Conservation (phyloP, 169 alveolate species). For the Eimeria necatrix region DNA sequence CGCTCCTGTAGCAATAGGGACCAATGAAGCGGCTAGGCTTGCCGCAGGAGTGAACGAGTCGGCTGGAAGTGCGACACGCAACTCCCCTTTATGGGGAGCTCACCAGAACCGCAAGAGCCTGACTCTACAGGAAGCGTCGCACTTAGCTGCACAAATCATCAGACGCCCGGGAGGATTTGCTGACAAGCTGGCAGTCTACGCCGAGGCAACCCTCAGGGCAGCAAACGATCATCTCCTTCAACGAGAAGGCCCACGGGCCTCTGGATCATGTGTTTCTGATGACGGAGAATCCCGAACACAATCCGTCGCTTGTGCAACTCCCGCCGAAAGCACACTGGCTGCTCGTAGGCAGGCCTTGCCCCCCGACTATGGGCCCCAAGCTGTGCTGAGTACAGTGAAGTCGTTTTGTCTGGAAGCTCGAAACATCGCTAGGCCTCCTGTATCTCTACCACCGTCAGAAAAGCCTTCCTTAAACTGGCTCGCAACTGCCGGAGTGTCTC, state of each 20-base stretch:
- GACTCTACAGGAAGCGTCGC: slow-evolving; percentile 46
- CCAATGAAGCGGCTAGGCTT: not conserved
- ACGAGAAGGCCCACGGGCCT: slow-evolving; percentile 3
- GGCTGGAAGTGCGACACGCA: not conserved
- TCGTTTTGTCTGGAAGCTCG: not conserved
- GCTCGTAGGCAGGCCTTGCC: not conserved
- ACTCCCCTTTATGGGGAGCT: not conserved
- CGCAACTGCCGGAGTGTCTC: slow-evolving; percentile 55
- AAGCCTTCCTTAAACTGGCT: slow-evolving; percentile 19
- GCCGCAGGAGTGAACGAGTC: not conserved
- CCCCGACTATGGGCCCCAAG: not conserved
- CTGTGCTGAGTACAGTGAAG: not conserved
- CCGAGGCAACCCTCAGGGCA: slow-evolving; percentile 53
- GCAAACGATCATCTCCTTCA: slow-evolving; percentile 47
- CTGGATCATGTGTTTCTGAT: not conserved
- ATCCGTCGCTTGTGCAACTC: not conserved
- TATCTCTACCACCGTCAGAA: not conserved
- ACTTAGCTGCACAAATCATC: slow-evolving; percentile 18
- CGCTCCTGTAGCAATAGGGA: not conserved
- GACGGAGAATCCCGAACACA: not conserved
- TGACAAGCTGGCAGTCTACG: slow-evolving; percentile 53
- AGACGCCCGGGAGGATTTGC: slow-evolving; percentile 59
- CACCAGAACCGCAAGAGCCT: not conserved
- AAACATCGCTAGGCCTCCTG: not conserved
- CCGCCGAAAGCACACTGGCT: not conserved